Evolutionary conservation across 257 asterid genomes (phyloP).

Genomic region (Petunia secreta): DNA sequence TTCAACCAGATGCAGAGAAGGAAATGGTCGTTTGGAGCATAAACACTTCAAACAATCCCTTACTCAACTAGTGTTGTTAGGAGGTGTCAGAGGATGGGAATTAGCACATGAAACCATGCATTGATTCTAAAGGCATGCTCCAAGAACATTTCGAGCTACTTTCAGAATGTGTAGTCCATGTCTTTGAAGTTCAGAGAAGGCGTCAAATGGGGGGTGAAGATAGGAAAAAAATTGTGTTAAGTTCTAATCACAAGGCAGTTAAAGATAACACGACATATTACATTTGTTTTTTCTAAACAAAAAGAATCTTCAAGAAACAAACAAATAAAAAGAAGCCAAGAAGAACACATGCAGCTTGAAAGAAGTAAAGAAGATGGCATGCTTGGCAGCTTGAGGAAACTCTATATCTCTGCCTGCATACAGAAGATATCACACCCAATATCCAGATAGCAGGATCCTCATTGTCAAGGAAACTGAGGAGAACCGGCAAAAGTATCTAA

Average conservation of each 20-base stretch:
- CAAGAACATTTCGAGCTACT: background rate
- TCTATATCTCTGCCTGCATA: constrained; percentile 1
- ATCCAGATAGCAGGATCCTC: background rate
- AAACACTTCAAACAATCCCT: background rate
- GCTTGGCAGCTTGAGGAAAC: constrained; percentile 12
- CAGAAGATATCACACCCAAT: constrained; percentile 16
- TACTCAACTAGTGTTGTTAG: background rate
- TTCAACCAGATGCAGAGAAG: background rate
- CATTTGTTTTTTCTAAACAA: background rate
- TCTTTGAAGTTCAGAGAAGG: background rate
- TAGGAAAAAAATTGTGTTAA: background rate
- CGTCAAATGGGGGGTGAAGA: background rate
- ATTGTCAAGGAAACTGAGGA: constrained; percentile 10
- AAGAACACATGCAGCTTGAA: background rate
- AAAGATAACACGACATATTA: background rate
- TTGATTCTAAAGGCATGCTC: constrained; percentile 1
- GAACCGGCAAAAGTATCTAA: background rate
- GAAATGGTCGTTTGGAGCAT: background rate
- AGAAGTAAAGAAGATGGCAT: background rate
- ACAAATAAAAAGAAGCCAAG: background rate
- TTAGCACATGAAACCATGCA: constrained; percentile 18
- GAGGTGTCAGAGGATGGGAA: background rate
- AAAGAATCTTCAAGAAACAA: background rate
- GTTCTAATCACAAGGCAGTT: background rate
- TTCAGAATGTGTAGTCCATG: background rate